Percentiles rank a stretch among this genome's conserved stretches.
These are phyloP conservation scores for Stemphylium lycopersici DNA, from an alignment of 2,329 filamentous ascomycete genomes.

Conservation along the genomic window DNA sequence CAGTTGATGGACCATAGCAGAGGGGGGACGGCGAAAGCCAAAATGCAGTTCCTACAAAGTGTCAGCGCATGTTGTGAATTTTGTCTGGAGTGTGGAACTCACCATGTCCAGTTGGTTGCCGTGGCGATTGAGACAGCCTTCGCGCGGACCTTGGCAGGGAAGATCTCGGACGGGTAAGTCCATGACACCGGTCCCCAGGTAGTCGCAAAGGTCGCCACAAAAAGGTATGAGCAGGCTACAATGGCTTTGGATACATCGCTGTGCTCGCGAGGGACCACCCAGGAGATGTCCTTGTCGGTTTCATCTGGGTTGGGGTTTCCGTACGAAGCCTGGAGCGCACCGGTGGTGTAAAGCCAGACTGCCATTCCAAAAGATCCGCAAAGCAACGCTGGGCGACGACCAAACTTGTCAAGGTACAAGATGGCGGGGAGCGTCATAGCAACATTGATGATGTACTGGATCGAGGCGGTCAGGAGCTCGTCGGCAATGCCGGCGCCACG, in stretches of 20 bases:
- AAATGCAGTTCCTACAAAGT: constrained; percentile 39
- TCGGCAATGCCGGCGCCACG: constrained; percentile 62
- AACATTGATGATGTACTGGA: constrained; percentile 70
- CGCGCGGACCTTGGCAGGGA: constrained; percentile 49
- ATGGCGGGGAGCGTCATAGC: constrained; percentile 65
- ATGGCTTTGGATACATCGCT: constrained; percentile 62
- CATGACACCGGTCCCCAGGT: constrained; percentile 49
- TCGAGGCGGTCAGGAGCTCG: constrained; percentile 64
- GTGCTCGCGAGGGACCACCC: constrained; percentile 61
- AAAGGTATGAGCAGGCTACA: constrained; percentile 53
- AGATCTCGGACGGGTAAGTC: constrained; percentile 50
- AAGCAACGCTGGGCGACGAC: constrained; percentile 63
- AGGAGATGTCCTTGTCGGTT: constrained; percentile 57
- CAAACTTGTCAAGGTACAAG: constrained; percentile 64
- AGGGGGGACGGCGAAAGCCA: constrained; percentile 51
- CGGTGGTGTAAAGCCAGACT: constrained; percentile 65
- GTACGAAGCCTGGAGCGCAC: constrained; percentile 64
- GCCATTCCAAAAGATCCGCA: constrained; percentile 64
- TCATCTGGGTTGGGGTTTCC: constrained; percentile 51
- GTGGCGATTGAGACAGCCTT: constrained; percentile 50
- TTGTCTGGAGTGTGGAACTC: too few species aligned
- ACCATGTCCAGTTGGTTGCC: constrained; percentile 47
- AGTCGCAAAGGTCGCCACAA: constrained; percentile 53
- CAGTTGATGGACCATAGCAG: constrained; percentile 50
- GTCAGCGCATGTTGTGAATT: too few species aligned